Percentiles rank a stretch among this genome's conserved stretches.
Conservation (phyloP, 805 yeast genomes). For the Yarrowia bubula region DNA sequence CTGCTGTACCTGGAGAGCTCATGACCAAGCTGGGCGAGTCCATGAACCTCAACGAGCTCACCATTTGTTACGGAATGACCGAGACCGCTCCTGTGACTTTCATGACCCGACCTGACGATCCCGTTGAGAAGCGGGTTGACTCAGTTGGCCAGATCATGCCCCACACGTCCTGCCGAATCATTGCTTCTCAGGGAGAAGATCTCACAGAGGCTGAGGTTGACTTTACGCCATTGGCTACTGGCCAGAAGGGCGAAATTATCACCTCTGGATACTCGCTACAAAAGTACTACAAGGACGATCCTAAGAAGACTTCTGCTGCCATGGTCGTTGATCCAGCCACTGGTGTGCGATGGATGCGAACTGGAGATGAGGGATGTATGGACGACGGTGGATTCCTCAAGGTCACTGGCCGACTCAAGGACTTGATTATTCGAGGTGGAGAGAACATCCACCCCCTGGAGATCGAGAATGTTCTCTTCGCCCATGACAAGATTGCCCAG, state of each 20-base stretch:
- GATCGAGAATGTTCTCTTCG: constrained; percentile 36
- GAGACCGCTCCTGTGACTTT: constrained; percentile 38
- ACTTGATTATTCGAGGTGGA: constrained; percentile 39
- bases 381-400: constrained; percentile 36
- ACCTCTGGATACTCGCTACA: constrained; percentile 37
- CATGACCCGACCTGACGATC: constrained; percentile 36
- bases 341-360: constrained; percentile 37
- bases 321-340: constrained; percentile 32
- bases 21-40: constrained; percentile 32
- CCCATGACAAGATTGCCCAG: constrained; percentile 34
- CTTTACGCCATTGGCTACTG: constrained; percentile 34
- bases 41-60: constrained; percentile 34
- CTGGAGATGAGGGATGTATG: constrained; percentile 38
- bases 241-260: constrained; percentile 36
- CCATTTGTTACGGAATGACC: constrained; percentile 40
- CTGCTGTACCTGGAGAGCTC: constrained; percentile 38
- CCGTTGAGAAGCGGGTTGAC: constrained; percentile 33
- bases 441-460: constrained; percentile 39
- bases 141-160: constrained; percentile 38
- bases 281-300: constrained; percentile 34
- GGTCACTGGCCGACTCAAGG: constrained; percentile 39
- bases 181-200: constrained; percentile 29
- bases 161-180: constrained; percentile 36
- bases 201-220: constrained; percentile 13
- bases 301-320: constrained; percentile 34